Base-by-base conservation (phyloP, 352 stramenopile species). In the Globisporangium lucens region DNA sequence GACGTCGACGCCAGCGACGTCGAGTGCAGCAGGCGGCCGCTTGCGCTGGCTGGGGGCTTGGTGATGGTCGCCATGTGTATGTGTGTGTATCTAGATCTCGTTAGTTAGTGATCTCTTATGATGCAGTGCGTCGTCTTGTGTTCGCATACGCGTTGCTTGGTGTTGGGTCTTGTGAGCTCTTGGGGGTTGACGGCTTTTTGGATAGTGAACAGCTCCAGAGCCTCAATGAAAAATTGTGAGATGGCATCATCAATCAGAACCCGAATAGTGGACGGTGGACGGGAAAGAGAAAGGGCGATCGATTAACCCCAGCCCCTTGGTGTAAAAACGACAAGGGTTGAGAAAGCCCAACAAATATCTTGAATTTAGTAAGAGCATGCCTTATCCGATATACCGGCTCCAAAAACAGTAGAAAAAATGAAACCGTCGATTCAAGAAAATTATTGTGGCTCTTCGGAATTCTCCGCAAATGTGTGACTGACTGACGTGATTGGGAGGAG, bases 1-100 rank as follows among this genome's bases (percentile, higher is more conserved):
- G 68, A 66, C 5, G 64, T 69, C 9, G 64, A 69, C 56, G 64
- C 64, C 10, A 55, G 30, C 22, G 64, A 69, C 56, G 33, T 29
- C 46, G 64, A 51, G 33, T 69, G 64, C n/a, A 55, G 22, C 35
- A 69, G 38, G 24, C 24, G 15, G 20, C 8, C n/a, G 47, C 47
- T 46, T 29, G 29, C 3, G 55, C 15, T 60, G 55, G 30, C 3
- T 30, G 30, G 17, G 29, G 29, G 4, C 29, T 60, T 60, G 53
- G 9, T 60, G 29, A 24, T 27, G 17, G 20, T 43, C 29, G 30
- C 30, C 15, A 20, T 36, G 29, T 7, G 30, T 30, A 33, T 56
- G 51, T 56, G 4, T 33, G 20, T 38, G 29, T 41, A 27, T 47
- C 17, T 20, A 49, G 41, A n/a, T 49, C 13, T 49, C 15, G 15